Percentiles rank a stretch among this genome's conserved stretches.
Conservation (phyloP, 352 stramenopile genomes). For the Phytopythium delawarense region DNA sequence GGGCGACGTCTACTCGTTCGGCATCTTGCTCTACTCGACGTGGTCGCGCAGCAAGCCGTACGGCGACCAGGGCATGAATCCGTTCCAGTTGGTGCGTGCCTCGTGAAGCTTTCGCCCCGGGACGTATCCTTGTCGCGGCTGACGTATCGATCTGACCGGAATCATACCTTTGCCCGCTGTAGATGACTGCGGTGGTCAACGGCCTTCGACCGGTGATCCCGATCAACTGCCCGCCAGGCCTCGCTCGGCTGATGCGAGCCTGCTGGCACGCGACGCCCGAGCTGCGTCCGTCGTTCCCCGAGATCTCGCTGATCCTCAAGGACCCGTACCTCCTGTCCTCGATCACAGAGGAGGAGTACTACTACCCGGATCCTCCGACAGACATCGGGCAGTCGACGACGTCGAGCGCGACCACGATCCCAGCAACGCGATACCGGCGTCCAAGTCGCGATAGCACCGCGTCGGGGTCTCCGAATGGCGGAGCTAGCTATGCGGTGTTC, state of each 20-base stretch:
- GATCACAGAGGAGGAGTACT: constrained; percentile 53
- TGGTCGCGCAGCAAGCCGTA: constrained; percentile 87
- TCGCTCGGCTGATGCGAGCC: constrained; percentile 76
- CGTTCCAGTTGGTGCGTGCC: constrained; percentile 74
- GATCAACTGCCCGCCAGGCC: constrained; percentile 68
- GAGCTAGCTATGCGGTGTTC: constrained; percentile 1
- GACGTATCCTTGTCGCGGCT: neutral
- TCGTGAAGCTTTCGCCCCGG: neutral
- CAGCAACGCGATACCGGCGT: constrained; percentile 18
- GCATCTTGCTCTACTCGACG: constrained; percentile 83
- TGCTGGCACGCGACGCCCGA: constrained; percentile 80
- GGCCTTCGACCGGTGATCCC: constrained; percentile 80
- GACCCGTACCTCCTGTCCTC: constrained; percentile 67
- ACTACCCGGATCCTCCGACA: constrained; percentile 24
- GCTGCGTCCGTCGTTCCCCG: constrained; percentile 66
- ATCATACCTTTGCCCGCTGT: constrained; percentile 3
- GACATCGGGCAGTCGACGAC: constrained; percentile 26
- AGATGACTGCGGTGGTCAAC: constrained; percentile 88
- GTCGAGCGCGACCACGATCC: constrained; percentile 31
- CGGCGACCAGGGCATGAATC: constrained; percentile 88
- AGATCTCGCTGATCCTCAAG: constrained; percentile 76
- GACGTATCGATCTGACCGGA: constrained; percentile 5
- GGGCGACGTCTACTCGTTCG: constrained; percentile 85
- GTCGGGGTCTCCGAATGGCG: constrained; percentile 9
- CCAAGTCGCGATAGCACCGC: constrained; percentile 34